Percentiles rank a stretch among this genome's conserved stretches.
Conservation (phyloP, 1,139 yeast species). For the Kodamaea plutei region DNA sequence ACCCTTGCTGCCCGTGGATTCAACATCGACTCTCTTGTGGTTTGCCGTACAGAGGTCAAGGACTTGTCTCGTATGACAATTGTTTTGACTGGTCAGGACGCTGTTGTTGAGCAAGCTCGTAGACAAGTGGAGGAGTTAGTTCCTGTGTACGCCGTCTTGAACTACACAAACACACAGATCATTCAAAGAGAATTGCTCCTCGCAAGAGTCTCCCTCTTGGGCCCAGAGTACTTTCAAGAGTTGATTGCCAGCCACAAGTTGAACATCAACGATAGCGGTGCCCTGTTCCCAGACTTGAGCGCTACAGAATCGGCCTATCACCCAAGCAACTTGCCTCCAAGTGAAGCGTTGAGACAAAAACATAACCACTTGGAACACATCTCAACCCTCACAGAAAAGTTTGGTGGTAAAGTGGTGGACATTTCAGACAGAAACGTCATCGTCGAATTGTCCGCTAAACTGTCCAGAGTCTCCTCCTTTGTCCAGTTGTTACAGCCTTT, state of each 20-base stretch:
- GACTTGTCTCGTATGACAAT: constrained; percentile 96
- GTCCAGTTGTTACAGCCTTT: constrained; percentile 89
- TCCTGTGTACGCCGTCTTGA: constrained; percentile 96
- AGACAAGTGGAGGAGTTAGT: constrained; percentile 96
- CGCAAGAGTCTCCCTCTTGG: constrained; percentile 87
- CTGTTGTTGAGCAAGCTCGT: constrained; percentile 97
- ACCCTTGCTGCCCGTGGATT: constrained; percentile 97
- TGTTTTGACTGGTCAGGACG: constrained; percentile 90
- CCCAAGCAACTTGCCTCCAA: constrained; percentile 85
- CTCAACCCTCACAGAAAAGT: constrained; percentile 73
- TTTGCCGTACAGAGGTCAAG: constrained; percentile 92
- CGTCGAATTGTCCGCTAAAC: constrained; percentile 92
- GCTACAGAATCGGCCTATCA: constrained; percentile 63
- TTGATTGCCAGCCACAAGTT: constrained; percentile 81
- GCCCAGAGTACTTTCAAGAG: constrained; percentile 97
- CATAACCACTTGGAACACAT: constrained; percentile 85
- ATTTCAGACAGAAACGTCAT: constrained; percentile 91
- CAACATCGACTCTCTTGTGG: constrained; percentile 95
- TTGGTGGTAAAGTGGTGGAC: constrained; percentile 91
- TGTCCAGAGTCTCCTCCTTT: constrained; percentile 81
- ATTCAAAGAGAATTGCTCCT: constrained; percentile 85
- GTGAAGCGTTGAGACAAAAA: constrained; percentile 92
- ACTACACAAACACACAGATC: constrained; percentile 85
- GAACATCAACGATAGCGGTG: constrained; percentile 33
- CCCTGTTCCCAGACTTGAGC: constrained; percentile 42